Evolutionary conservation across 108 stramenopile genomes (phyloP), one percentile per base, ranked within the genome.

Genomic region (Mayamaea pseudoterrestris): DNA sequence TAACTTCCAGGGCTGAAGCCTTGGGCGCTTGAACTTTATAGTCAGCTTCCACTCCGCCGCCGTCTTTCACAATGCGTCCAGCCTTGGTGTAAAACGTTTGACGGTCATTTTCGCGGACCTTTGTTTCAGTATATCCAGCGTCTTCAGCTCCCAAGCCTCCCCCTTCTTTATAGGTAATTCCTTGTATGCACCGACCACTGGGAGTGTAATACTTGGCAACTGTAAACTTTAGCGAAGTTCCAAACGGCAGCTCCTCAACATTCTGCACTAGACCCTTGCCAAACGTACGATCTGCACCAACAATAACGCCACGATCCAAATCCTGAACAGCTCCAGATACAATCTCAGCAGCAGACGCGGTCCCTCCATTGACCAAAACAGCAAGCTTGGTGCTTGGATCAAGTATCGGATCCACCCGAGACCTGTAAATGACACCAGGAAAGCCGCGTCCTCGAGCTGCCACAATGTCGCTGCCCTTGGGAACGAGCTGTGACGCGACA

Each of bases 251-350:
- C 22, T 76, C 72, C 48, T 89, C 89, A 3, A 96, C 93, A 65
- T 93, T 94, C 60, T 97, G 96, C n/a, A 97, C 93, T n/a, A 97
- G 59, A 1, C 96, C 96, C 64, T 97, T 97, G 23, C 96, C 93
- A 64, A 75, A 97, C n/a, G 92, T 97, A 14, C 91, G 47, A 34
- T 85, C 85, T 30, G 70, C 76, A 12, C 93, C 95, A 29, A 97
- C 73, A 31, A 97, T 76, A 11, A 97, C 70, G 5, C 96, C 96
- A 1, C 85, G 83, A 59, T 97, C 96, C 23, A 93, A 53, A 66
- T 97, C 96, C 74, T 96, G 94, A 4, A 96, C 68, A n/a, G 95
- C 93, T 21, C 96, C 96, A 7, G 90, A 68, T 16, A 97, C 92
- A 56, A 97, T 97, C 58, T 97, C 96, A 1, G 96, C 90, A 20